A percentile compares a stretch with the other conserved stretches of the same genome.
These are phyloP conservation scores for Trametes elegans DNA, from an alignment of 768 basidiomycete species.

Conservation along the genomic window DNA sequence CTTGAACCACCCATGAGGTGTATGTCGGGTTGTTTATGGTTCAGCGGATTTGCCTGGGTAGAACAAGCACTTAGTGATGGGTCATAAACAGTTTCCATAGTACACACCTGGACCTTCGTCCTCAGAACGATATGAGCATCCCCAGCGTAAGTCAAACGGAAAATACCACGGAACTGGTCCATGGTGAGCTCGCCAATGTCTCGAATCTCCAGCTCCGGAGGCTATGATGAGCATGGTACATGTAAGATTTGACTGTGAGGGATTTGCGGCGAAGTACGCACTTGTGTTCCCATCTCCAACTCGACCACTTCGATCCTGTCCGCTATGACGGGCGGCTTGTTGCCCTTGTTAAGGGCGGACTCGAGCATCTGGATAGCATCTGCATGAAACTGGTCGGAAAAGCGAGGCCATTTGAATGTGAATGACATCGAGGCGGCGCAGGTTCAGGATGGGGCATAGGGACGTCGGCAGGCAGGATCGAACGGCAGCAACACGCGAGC, in stretches of 20 bases:
- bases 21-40: slow-evolving; percentile 88
- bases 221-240: slow-evolving; percentile 44
- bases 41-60: slow-evolving; percentile 86
- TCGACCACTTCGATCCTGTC: slow-evolving; percentile 98
- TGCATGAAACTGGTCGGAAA: slow-evolving; percentile 94
- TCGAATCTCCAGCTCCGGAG: slow-evolving; percentile 94
- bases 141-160: slow-evolving; percentile 90
- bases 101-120: slow-evolving; percentile 87
- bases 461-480: neutral
- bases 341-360: slow-evolving; percentile 94
- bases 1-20: slow-evolving; percentile 79
- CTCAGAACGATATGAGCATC: slow-evolving; percentile 86
- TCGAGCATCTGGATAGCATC: slow-evolving; percentile 98
- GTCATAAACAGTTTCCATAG: neutral
- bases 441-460: slow-evolving; percentile 7
- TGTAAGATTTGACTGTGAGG: slow-evolving; percentile 3
- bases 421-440: slow-evolving; percentile 62
- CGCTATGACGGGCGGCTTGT: slow-evolving; percentile 95
- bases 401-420: slow-evolving; percentile 94
- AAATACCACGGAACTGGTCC: slow-evolving; percentile 96
- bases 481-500: slow-evolving; percentile 1
- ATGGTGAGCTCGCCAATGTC: slow-evolving; percentile 96
- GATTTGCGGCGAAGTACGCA: slow-evolving; percentile 32
- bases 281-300: slow-evolving; percentile 98
- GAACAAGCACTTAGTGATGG: neutral